Conservation (phyloP, 805 yeast genomes). For the Starmerella stigmatis region DNA sequence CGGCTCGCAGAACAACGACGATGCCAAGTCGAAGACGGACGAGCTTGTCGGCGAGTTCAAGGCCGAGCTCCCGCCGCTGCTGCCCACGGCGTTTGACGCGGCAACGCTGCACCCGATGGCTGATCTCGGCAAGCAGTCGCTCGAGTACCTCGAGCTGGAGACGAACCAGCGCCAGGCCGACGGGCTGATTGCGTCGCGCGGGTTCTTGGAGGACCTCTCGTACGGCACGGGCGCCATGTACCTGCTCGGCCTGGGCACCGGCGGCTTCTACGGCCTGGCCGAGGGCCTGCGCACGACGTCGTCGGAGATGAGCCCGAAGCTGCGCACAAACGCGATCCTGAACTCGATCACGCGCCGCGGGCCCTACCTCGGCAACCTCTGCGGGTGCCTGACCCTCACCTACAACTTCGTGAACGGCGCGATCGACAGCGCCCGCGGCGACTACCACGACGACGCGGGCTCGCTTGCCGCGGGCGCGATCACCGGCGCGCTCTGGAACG, state of each 20-base stretch:
- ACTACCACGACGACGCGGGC: conserved; percentile 76
- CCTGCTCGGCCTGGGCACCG: conserved; percentile 67
- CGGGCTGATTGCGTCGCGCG: conserved; percentile 89
- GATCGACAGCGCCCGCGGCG: conserved; percentile 63
- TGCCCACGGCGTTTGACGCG: conserved; percentile 43
- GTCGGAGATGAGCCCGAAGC: conserved; percentile 61
- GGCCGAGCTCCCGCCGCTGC: conserved; percentile 13
- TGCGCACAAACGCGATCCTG: conserved; percentile 78
- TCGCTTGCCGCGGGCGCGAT: conserved; percentile 82
- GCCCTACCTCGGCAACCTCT: conserved; percentile 88
- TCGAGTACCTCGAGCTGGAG: conserved; percentile 83
- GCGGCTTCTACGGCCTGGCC: conserved; percentile 79
- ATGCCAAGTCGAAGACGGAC: not conserved
- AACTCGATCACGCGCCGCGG: conserved; percentile 93
- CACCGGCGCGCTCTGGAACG: conserved; percentile 83
- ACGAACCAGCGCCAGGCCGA: conserved; percentile 39
- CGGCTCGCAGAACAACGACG: not conserved
- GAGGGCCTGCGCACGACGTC: conserved; percentile 80
- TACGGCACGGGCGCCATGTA: conserved; percentile 96
- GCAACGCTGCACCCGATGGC: conserved; percentile 81
- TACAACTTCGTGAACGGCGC: conserved; percentile 77
- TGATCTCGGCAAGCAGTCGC: conserved; percentile 67
- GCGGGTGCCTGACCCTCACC: conserved; percentile 84
- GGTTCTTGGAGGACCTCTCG: conserved; percentile 94
- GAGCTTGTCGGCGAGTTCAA: conserved; percentile 2